Conservation (phyloP, 2,329 filamentous ascomycete genomes). For the Lasiodiplodia sp. region DNA sequence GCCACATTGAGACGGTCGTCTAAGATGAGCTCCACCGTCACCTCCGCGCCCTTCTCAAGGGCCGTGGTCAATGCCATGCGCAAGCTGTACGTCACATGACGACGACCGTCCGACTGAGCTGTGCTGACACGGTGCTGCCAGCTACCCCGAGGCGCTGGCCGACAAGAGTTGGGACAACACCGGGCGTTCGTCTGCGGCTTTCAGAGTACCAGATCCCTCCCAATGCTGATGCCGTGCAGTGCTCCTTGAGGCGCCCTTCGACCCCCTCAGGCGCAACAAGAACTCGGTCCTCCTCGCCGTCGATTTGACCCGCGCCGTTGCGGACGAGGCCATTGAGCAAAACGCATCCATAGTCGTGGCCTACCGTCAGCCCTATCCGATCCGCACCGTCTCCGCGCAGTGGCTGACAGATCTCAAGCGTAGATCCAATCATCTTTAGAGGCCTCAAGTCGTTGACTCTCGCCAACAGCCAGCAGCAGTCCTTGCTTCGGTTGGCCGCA, state of each 20-base stretch:
- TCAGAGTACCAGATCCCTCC: not conserved
- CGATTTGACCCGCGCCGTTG: conserved; percentile 87
- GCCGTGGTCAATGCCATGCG: conserved; percentile 81
- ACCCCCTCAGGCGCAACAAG: conserved; percentile 61
- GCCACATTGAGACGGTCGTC: conserved; percentile 44
- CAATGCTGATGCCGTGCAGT: conserved; percentile 51
- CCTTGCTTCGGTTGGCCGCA: conserved; percentile 80
- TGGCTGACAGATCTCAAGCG: conserved; percentile 39
- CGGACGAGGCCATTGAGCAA: conserved; percentile 83
- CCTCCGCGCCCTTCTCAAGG: conserved; percentile 67
- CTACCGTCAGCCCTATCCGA: conserved; percentile 70
- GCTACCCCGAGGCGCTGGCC: conserved; percentile 88
- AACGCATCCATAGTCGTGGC: conserved; percentile 82
- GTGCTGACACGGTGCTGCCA: conserved; percentile 46
- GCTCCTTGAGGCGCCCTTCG: conserved; percentile 72
- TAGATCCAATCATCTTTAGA: conserved; percentile 96
- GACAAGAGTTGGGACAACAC: conserved; percentile 96
- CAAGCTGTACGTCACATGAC: conserved; percentile 70
- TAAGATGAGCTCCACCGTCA: conserved; percentile 50
- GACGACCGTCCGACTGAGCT: not conserved
- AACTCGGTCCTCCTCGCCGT: conserved; percentile 83
- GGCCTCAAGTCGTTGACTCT: conserved; percentile 88
- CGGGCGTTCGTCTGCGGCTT: conserved; percentile 62
- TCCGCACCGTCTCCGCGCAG: not conserved
- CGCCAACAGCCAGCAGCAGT: conserved; percentile 83